A percentile compares a stretch with the other conserved stretches of the same genome.
These are phyloP conservation scores for Cladobotryum mycophilum DNA, from an alignment of 2,329 filamentous ascomycete genomes.

Conservation along the genomic window DNA sequence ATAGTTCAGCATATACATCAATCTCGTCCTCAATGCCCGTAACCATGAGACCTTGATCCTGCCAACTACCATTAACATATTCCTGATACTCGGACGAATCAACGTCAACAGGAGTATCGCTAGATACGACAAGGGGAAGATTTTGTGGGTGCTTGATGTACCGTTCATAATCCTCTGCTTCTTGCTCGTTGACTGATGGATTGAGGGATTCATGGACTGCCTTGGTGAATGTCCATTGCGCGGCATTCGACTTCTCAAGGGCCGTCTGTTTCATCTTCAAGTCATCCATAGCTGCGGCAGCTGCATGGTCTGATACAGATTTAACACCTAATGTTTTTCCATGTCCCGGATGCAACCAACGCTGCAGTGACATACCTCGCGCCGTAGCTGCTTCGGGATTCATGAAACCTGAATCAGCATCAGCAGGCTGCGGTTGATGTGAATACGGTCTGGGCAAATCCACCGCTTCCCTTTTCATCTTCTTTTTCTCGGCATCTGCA, in stretches of 20 bases:
- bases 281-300: slow-evolving; percentile 1
- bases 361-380: slow-evolving; percentile 50
- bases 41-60: slow-evolving; percentile 50
- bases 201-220: slow-evolving; percentile 81
- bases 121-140: slow-evolving; percentile 73
- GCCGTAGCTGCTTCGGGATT: slow-evolving; percentile 32
- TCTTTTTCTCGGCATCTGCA: slow-evolving; percentile 55
- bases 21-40: slow-evolving; percentile 41
- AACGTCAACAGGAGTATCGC: slow-evolving; percentile 54
- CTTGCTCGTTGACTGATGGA: slow-evolving; percentile 68
- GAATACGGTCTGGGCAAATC: slow-evolving; percentile 20
- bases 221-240: slow-evolving; percentile 83
- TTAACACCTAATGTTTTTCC: slow-evolving; percentile 25
- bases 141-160: slow-evolving; percentile 88
- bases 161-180: slow-evolving; percentile 78
- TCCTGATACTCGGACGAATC: slow-evolving; percentile 67
- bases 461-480: slow-evolving; percentile 60
- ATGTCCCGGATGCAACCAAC: slow-evolving; percentile 52
- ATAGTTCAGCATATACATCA: slow-evolving; percentile 65
- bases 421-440: slow-evolving; percentile 18
- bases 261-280: slow-evolving; percentile 49
- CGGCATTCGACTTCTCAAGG: slow-evolving; percentile 71
- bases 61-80: slow-evolving; percentile 66
- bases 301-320: slow-evolving; percentile 3
- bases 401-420: slow-evolving; percentile 36